Conservation (phyloP, 345 rosid species). For the Bruguiera gymnorhiza region DNA sequence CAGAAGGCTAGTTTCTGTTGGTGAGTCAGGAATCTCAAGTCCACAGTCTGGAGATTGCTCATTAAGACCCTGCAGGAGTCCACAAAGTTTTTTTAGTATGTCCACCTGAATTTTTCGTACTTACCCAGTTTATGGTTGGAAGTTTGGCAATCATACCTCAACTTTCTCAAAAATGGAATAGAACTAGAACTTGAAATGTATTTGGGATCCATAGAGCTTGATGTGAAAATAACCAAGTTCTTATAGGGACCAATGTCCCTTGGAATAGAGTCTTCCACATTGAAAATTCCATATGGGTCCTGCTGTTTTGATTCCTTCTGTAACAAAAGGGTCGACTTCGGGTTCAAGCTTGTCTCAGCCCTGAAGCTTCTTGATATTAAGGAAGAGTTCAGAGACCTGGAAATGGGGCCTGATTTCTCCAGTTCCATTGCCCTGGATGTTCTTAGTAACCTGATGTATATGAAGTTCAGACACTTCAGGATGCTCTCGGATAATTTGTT, state of each 20-base stretch:
- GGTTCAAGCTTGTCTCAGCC: constrained; percentile 46
- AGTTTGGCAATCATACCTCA: constrained; percentile 46
- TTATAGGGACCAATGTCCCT: constrained; percentile 91
- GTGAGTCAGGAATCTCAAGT: constrained; percentile 52
- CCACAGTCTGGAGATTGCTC: constrained; percentile 70
- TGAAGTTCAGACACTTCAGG: constrained; percentile 76
- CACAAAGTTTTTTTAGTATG: neutral
- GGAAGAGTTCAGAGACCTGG: constrained; percentile 56
- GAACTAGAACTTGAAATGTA: constrained; percentile 80
- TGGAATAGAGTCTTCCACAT: constrained; percentile 68
- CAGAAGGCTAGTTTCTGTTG: constrained; percentile 94
- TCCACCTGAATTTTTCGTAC: neutral
- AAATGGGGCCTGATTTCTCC: constrained; percentile 67
- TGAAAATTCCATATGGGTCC: constrained; percentile 82
- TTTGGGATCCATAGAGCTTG: constrained; percentile 75
- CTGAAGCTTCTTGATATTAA: constrained; percentile 70
- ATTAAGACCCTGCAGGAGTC: constrained; percentile 56
- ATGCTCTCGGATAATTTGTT: constrained; percentile 86
- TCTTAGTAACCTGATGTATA: constrained; percentile 71
- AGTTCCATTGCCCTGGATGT: constrained; percentile 81
- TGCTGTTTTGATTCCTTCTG: constrained; percentile 77
- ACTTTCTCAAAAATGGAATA: constrained; percentile 62
- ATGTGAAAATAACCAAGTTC: constrained; percentile 78
- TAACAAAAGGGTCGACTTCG: constrained; percentile 43
- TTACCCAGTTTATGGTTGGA: neutral